These are phyloP conservation scores for Yamadazyma scolyti DNA, from an alignment of 805 yeast species.

Conservation along the genomic window DNA sequence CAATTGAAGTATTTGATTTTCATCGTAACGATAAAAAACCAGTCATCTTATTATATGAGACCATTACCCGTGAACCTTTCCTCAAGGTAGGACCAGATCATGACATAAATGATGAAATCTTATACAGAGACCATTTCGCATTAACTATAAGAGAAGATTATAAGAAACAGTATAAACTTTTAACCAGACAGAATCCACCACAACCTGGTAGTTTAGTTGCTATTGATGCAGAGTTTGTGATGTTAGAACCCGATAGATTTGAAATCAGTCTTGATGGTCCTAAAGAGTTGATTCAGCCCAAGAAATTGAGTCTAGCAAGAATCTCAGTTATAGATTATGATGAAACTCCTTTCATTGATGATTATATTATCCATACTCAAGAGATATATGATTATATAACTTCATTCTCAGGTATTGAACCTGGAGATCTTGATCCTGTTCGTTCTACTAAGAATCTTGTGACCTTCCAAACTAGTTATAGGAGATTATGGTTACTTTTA, in stretches of 20 bases:
- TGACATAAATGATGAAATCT: constrained; percentile 53
- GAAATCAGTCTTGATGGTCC: constrained; percentile 75
- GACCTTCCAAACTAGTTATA: constrained; percentile 74
- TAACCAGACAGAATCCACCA: constrained; percentile 71
- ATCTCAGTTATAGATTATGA: constrained; percentile 80
- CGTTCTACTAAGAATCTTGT: constrained; percentile 68
- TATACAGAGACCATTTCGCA: constrained; percentile 74
- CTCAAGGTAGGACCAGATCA: constrained; percentile 15
- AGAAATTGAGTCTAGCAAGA: constrained; percentile 75
- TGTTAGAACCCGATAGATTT: constrained; percentile 68
- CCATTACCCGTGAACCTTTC: constrained; percentile 37
- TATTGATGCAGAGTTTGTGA: constrained; percentile 95
- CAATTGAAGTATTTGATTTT: constrained; percentile 73
- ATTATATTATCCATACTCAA: constrained; percentile 73
- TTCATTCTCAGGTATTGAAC: constrained; percentile 87
- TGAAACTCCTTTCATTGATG: constrained; percentile 82
- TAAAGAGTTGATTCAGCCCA: constrained; percentile 69
- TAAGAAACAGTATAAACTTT: constrained; percentile 61
- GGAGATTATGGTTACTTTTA: constrained; percentile 84
- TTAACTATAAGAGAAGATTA: constrained; percentile 58
- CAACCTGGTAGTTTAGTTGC: constrained; percentile 75
- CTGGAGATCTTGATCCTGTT: constrained; percentile 79
- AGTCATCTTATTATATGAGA: constrained; percentile 63
- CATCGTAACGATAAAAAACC: constrained; percentile 82
- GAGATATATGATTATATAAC: constrained; percentile 84